Evolutionary conservation across 2,329 filamentous ascomycete genomes (phyloP).

Genomic region (Diaporthe capsici): DNA sequence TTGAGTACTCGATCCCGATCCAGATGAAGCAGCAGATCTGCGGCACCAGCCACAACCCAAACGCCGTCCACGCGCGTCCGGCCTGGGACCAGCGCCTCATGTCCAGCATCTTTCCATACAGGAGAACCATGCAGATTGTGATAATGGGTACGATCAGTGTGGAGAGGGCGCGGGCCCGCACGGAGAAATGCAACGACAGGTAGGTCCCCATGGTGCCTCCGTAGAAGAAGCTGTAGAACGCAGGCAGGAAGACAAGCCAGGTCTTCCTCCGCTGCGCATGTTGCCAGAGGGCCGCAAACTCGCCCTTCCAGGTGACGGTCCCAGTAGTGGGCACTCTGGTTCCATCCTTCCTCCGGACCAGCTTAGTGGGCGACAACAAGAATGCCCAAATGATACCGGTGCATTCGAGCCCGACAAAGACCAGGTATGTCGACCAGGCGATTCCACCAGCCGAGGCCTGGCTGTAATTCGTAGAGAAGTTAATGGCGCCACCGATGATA

Average conservation of each 20-base stretch:
- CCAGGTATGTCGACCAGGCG: constrained; percentile 50
- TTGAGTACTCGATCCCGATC: constrained; percentile 45
- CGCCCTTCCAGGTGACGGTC: constrained; percentile 42
- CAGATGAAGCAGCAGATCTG: constrained; percentile 51
- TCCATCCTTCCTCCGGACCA: constrained; percentile 47
- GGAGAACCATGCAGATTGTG: constrained; percentile 47
- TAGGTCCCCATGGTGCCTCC: constrained; percentile 55
- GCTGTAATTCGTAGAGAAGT: constrained; percentile 49
- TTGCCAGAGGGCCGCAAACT: constrained; percentile 45
- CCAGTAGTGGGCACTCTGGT: constrained; percentile 44
- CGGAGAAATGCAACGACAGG: constrained; percentile 51
- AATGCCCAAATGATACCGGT: constrained; percentile 50
- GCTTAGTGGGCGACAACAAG: constrained; percentile 46
- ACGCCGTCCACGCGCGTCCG: constrained; percentile 48
- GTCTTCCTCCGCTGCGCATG: constrained; percentile 48
- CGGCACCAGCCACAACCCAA: constrained; percentile 48
- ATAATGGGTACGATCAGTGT: constrained; percentile 47
- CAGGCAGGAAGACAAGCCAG: constrained; percentile 51
- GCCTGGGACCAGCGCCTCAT: constrained; percentile 47
- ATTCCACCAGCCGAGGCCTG: constrained; percentile 45
- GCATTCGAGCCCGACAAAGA: constrained; percentile 48
- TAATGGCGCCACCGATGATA: constrained; percentile 52
- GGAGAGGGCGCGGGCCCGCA: constrained; percentile 50
- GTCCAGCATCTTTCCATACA: constrained; percentile 41
- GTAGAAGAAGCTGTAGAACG: constrained; percentile 56